These are phyloP conservation scores for Jaapia argillacea DNA, from an alignment of 768 basidiomycete species.

Conservation along the genomic window DNA sequence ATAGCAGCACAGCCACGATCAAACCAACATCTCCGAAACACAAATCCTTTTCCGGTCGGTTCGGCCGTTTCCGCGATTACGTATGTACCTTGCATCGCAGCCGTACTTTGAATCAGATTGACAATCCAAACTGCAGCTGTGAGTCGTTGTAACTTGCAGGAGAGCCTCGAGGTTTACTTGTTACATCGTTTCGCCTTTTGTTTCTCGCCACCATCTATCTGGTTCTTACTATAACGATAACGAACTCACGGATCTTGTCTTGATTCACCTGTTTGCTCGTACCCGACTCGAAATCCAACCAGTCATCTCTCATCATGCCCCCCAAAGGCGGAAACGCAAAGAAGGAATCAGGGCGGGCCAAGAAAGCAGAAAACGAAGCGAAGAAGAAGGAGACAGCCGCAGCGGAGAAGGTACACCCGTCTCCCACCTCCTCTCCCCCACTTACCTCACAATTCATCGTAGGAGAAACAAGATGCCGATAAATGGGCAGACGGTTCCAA, in stretches of 20 bases:
- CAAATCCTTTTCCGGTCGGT: not conserved
- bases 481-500: slow-evolving; percentile 65
- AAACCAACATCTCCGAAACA: not conserved
- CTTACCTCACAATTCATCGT: slow-evolving; percentile 3
- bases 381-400: slow-evolving; percentile 62
- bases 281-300: too few relatives aligned
- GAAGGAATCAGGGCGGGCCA: slow-evolving; percentile 84
- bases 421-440: slow-evolving; percentile 1
- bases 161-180: too few relatives aligned
- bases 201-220: too few relatives aligned
- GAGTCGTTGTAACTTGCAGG: too few relatives aligned
- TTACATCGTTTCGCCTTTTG: too few relatives aligned
- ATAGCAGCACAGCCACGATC: not conserved
- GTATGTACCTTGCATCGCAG: too few relatives aligned
- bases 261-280: too few relatives aligned
- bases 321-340: slow-evolving; percentile 87
- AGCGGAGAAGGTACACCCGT: slow-evolving; percentile 44
- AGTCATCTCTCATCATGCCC: slow-evolving; percentile 46
- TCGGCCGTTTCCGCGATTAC: not conserved
- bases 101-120: too few relatives aligned
- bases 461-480: slow-evolving; percentile 67
- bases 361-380: slow-evolving; percentile 85
- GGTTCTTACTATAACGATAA: too few relatives aligned
- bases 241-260: too few relatives aligned
- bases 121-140: too few relatives aligned